Evolutionary conservation across 1,284 basidiomycete species (phyloP), one percentile per base, ranked within the genome.

Genomic region (Papiliotrema laurentii): DNA sequence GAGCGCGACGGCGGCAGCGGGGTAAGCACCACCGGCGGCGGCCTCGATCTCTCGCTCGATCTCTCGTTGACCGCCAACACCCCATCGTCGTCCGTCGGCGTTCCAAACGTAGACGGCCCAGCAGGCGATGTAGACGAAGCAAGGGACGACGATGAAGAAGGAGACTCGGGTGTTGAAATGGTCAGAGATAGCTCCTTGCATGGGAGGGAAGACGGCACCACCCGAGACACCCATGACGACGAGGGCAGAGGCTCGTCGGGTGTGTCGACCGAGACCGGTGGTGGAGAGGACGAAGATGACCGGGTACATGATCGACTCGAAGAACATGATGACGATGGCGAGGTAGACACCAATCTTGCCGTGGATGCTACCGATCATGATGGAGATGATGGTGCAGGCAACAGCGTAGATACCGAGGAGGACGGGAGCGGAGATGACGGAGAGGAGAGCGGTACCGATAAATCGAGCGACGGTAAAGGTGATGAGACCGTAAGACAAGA

Each of bases 401-500:
- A 80, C 40, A 16, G 79, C 79, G 61, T 82, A 85, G 49, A 79
- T 51, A 24, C 75, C 71, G 41, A 87, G 78, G 54, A 87, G 59
- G 44, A 86, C 66, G 2, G 84, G 82, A 2, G 85, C 80, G 58
- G 85, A 80, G 56, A 86, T 62, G 63, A 77, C 58, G 21, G 81
- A 78, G 43, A 87, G 75, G 37, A 88, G 75, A 2, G 75, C 75
- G 10, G 83, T 83, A n/a, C 82, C 77, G 56, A 84, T 74, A 60
- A 70, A 83, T 74, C 83, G 79, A 55, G 80, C 83, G 43, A 83
- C 73, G 9, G 84, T 84, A 73, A 87, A 87, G 7, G 82, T 82
- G 64, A 86, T 78, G 56, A 87, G 82, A 58, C 81, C 85, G 69
- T 83, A 82, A 5, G 83, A 86, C 63, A 86, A 83, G 47, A 86